Base-by-base conservation (phyloP, 306 rosid genomes). In the Aeschynomene evenia region DNA sequence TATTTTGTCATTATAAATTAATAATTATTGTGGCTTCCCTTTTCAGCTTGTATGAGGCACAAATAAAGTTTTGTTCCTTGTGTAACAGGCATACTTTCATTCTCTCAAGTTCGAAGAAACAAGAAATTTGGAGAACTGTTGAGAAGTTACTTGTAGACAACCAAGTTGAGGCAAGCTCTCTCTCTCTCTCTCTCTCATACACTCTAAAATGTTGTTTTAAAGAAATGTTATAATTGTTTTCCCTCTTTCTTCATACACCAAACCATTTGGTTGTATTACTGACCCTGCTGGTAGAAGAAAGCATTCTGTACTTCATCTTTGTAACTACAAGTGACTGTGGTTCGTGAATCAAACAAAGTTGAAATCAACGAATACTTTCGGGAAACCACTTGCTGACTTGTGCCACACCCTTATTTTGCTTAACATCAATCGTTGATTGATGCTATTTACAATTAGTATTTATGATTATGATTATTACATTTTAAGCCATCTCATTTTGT, bases 91-190 rank as follows among this genome's bases (percentile, higher is more conserved):
- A 94, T 85, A 94, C 91, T 42, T 94, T 81, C 83, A 59, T 85
- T 84, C 95, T 94, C 76, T 82, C 96, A 23, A 80, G 73, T 74
- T 37, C 54, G 19, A 87, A 84, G 85, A 94, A 91, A 71, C 89
- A 85, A 68, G 82, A 84, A 68, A 87, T 94, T 66, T 94, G 99
- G 97, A 73, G 84, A 68, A 91, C 92, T 7, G 96, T 91, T 76
- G 97, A 94, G 86, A 87, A 87, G 87, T 84, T 94, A 57, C 91
- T 94, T 3, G 75, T 85, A 59, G 99, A 94, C 95, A 91, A 85
- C 85, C 99, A 94, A 94, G 97, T 94, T 34, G 99, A 94, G 97
- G 99, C 60, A 85, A 85, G 95, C 72, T 72, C 82, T 67, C 65
- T 9, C 70, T 66, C 14, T n/a, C n/a, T n/a, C n/a, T n/a, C n/a